phyloP scores from a whole-genome alignment of 192 early-diverging fungal genomes.

The Linnemannia elongata region DNA sequence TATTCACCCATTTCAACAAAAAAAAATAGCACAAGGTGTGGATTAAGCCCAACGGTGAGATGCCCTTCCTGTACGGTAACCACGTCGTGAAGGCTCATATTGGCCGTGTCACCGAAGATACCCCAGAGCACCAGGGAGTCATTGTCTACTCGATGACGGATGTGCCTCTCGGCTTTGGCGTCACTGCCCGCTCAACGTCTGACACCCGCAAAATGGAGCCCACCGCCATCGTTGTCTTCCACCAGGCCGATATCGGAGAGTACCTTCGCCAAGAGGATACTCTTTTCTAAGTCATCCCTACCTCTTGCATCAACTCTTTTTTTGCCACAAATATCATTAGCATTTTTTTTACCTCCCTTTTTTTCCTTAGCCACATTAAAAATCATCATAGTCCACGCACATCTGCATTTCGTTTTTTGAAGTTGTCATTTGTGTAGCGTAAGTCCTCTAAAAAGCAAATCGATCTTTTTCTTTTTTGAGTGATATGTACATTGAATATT shows the following conservation, averaged over 20 bases:
- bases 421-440: background rate
- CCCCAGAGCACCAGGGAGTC: constrained; percentile 97
- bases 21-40: constrained; percentile 92
- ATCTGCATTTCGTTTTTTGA: background rate
- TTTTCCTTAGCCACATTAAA: background rate
- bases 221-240: constrained; percentile 94
- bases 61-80: constrained; percentile 99
- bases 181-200: constrained; percentile 92
- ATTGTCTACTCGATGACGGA: constrained; percentile 95
- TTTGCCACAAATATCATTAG: background rate
- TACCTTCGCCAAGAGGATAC: constrained; percentile 89
- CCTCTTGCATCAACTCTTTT: background rate
- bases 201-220: constrained; percentile 95
- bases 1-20: background rate
- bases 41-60: constrained; percentile 99
- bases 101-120: constrained; percentile 97
- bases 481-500: background rate
- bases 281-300: constrained; percentile 66
- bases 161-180: constrained; percentile 96
- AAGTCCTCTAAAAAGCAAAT: background rate
- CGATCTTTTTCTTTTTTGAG: background rate
- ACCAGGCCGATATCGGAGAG: constrained; percentile 98
- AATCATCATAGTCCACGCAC: constrained; percentile 16
- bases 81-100: constrained; percentile 97
- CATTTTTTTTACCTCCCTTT: background rate